These are phyloP conservation scores for Flaveria sonorensis DNA, from an alignment of 129 eudicot species.

Conservation along the genomic window DNA sequence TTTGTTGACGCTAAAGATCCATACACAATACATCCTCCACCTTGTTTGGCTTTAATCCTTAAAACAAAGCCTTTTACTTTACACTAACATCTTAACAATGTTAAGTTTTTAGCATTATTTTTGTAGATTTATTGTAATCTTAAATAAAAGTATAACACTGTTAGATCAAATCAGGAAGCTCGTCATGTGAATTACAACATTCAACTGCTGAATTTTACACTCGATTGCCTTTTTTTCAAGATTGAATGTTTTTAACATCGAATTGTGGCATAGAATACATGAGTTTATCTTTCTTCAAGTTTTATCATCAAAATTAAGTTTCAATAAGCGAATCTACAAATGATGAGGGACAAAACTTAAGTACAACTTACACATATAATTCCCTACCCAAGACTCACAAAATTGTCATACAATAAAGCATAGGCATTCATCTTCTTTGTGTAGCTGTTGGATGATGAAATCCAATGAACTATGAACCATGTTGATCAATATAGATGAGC, in stretches of 20 bases:
- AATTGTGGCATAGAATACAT: neutral
- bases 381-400: constrained; percentile 94
- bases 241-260: neutral
- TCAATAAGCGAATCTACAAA: constrained; percentile 7
- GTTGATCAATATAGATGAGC: neutral
- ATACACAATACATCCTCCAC: too few relatives aligned
- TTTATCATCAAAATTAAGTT: neutral
- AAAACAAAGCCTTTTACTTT: too few relatives aligned
- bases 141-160: too few relatives aligned
- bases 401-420: constrained; percentile 86
- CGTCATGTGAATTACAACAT: too few relatives aligned
- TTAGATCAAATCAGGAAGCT: too few relatives aligned
- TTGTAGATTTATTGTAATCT: too few relatives aligned
- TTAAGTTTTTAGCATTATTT: too few relatives aligned
- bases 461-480: constrained; percentile 12
- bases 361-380: constrained; percentile 34
- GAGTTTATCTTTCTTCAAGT: neutral
- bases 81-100: too few relatives aligned
- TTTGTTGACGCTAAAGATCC: too few relatives aligned
- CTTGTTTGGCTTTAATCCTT: too few relatives aligned
- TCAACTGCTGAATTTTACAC: too few relatives aligned
- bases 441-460: constrained; percentile 54
- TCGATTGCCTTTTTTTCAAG: neutral
- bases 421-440: constrained; percentile 83
- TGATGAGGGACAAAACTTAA: neutral